Percentiles rank a stretch among this genome's conserved stretches.
Evolutionary conservation across 768 basidiomycete species (phyloP).

Genomic region (Amanita brunnescens): DNA sequence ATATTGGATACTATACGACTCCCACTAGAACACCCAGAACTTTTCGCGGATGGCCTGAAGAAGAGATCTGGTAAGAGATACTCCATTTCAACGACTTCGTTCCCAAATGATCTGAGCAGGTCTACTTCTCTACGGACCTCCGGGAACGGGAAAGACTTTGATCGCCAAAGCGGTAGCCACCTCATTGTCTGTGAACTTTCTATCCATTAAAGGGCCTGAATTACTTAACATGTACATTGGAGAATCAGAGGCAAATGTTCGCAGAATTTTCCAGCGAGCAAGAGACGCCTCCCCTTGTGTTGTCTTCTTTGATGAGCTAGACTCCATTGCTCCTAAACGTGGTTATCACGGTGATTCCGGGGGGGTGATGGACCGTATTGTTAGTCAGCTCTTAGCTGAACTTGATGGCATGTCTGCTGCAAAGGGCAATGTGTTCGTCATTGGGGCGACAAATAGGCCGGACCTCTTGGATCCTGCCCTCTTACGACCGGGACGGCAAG

Average conservation of each 20-base stretch:
- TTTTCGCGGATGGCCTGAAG: slow-evolving; percentile 87
- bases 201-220: slow-evolving; percentile 96
- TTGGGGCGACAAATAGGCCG: slow-evolving; percentile 93
- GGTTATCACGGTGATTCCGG: slow-evolving; percentile 95
- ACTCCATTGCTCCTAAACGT: slow-evolving; percentile 89
- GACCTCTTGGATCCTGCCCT: slow-evolving; percentile 87
- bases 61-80: slow-evolving; percentile 74
- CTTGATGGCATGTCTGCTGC: slow-evolving; percentile 79
- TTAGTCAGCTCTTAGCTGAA: slow-evolving; percentile 89
- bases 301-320: slow-evolving; percentile 95
- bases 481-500: slow-evolving; percentile 78
- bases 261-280: slow-evolving; percentile 84
- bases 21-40: slow-evolving; percentile 80
- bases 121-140: slow-evolving; percentile 88
- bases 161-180: slow-evolving; percentile 96
- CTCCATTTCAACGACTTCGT: neutral
- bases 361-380: slow-evolving; percentile 97
- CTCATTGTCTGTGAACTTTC: slow-evolving; percentile 89
- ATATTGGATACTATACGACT: slow-evolving; percentile 95
- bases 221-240: slow-evolving; percentile 98
- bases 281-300: slow-evolving; percentile 90
- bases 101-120: slow-evolving; percentile 33
- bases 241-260: slow-evolving; percentile 96
- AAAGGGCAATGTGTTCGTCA: slow-evolving; percentile 80
- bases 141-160: slow-evolving; percentile 92